A percentile compares a stretch with the other conserved stretches of the same genome.
Evolutionary conservation across 106 monocot genomes (phyloP).

Genomic region (Apostasia shenzhenica): DNA sequence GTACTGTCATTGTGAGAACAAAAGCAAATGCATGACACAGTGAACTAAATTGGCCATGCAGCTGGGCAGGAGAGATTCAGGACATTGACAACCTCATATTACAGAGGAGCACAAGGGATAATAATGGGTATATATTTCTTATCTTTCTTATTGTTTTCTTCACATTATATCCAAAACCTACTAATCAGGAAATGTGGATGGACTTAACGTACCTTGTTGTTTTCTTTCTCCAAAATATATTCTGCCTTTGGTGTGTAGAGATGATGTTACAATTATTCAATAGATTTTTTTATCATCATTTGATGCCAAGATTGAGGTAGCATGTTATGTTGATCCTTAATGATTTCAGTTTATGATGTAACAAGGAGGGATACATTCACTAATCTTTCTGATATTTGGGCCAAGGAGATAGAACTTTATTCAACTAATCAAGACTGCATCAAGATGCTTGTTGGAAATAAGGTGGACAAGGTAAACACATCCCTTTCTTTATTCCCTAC

Average conservation of each 20-base stretch:
- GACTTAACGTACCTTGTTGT: background rate
- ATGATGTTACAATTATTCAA: too few species aligned
- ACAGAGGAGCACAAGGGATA: conserved; percentile 67
- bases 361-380: conserved; percentile 72
- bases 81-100: conserved; percentile 64
- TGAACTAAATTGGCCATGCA: conserved; percentile 17
- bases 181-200: background rate
- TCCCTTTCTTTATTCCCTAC: background rate
- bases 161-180: background rate
- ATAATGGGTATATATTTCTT: conserved; percentile 46
- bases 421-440: conserved; percentile 74
- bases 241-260: too few species aligned
- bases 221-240: background rate
- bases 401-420: conserved; percentile 67
- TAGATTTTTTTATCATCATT: too few species aligned
- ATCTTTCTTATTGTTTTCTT: background rate
- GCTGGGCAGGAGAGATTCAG: conserved; percentile 75
- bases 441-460: conserved; percentile 77
- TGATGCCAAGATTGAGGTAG: background rate
- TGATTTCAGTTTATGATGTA: conserved; percentile 64
- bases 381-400: conserved; percentile 63
- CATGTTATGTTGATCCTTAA: background rate
- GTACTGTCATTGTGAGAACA: background rate
- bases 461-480: conserved; percentile 61
- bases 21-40: background rate